These are phyloP conservation scores for Gossypium ekmanianum DNA, from an alignment of 345 rosid species.

Conservation along the genomic window DNA sequence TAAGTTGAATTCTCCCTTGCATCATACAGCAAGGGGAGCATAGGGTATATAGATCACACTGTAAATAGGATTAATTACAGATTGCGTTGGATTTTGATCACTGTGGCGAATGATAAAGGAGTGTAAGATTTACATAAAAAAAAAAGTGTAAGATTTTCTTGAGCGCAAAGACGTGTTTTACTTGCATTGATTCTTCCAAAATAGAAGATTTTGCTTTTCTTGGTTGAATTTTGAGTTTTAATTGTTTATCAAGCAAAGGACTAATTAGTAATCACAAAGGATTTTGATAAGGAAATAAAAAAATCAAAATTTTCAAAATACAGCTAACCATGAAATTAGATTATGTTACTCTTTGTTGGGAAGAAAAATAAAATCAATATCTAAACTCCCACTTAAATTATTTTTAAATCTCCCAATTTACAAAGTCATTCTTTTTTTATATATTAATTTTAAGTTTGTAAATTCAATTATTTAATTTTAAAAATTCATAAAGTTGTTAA, in stretches of 20 bases:
- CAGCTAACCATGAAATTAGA: no score
- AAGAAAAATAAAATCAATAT: no score
- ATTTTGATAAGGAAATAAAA: no score
- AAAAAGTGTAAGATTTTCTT: background rate
- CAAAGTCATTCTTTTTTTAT: no score
- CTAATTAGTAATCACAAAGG: background rate
- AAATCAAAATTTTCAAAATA: no score
- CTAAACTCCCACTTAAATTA: no score
- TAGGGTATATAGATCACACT: background rate
- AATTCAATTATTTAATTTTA: no score
- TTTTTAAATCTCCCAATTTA: no score
- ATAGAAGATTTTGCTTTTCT: background rate
- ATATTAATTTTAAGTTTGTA: no score
- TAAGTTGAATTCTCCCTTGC: conserved; percentile 40
- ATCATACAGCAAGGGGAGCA: conserved; percentile 10
- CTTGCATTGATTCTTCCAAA: conserved; percentile 24
- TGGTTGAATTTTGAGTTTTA: background rate
- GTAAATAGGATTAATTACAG: conserved; percentile 1
- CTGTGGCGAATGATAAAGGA: background rate
- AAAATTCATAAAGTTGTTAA: no score
- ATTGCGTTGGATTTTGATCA: background rate
- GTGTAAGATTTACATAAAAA: no score
- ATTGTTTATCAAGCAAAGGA: background rate
- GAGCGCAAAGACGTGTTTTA: background rate
- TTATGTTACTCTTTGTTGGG: no score